Conservation (phyloP, 495 filamentous ascomycete species). For the Hypoxylon intermedium region DNA sequence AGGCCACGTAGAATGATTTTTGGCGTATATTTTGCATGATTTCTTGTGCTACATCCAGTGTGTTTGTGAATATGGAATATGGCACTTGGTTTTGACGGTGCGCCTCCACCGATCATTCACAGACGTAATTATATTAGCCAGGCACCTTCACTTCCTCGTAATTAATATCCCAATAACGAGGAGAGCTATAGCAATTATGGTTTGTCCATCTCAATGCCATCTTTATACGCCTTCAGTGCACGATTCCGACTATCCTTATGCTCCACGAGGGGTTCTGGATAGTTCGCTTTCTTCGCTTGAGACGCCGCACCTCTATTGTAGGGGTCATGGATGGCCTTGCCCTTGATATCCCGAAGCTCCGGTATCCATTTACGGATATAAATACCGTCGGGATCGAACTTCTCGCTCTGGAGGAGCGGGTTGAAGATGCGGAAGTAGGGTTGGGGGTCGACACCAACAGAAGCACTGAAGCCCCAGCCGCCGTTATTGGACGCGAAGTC, state of each 20-base stretch:
- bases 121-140: too few relatives aligned
- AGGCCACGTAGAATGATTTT: too few relatives aligned
- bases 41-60: too few relatives aligned
- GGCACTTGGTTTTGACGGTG: too few relatives aligned
- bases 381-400: conserved; percentile 72
- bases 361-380: conserved; percentile 78
- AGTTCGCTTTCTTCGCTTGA: conserved; percentile 68
- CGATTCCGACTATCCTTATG: conserved; percentile 72
- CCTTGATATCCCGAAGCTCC: conserved; percentile 67
- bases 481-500: conserved; percentile 94
- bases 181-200: conserved; percentile 12
- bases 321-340: conserved; percentile 78
- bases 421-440: conserved; percentile 95
- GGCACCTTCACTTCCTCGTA: too few relatives aligned
- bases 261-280: conserved; percentile 76
- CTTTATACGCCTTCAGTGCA: conserved; percentile 77
- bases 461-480: conserved; percentile 86
- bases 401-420: conserved; percentile 83
- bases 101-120: too few relatives aligned
- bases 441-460: conserved; percentile 87
- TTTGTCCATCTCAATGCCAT: conserved; percentile 55
- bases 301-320: conserved; percentile 68
- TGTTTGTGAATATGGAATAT: too few relatives aligned
- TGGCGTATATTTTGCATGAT: too few relatives aligned
- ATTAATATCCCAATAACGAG: conserved; percentile 47